Evolutionary conservation across 2,329 filamentous ascomycete species (phyloP).

Genomic region (Exophiala sp.): DNA sequence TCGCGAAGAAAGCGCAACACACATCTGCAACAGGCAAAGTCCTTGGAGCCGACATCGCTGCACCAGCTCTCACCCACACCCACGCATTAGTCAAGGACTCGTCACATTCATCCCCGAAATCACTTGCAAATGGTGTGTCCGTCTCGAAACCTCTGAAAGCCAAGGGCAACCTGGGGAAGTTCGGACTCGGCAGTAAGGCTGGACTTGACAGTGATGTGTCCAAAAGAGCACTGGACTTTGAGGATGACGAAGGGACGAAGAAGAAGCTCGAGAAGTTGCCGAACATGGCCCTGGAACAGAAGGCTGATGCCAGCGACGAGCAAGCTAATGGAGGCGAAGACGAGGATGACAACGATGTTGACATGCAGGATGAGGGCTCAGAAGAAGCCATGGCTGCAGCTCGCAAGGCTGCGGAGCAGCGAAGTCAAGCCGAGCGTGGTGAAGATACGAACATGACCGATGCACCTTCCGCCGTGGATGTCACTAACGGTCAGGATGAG

Average conservation of each 20-base stretch:
- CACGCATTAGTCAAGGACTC: slow-evolving; percentile 40
- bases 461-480: slow-evolving; percentile 37
- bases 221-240: slow-evolving; percentile 77
- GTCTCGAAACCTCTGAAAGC: slow-evolving; percentile 53
- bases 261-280: slow-evolving; percentile 91
- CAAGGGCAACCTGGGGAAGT: slow-evolving; percentile 73
- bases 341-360: slow-evolving; percentile 70
- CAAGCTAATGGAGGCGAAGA: slow-evolving; percentile 55
- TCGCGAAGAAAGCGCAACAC: slow-evolving; percentile 71
- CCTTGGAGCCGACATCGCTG: slow-evolving; percentile 54
- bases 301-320: slow-evolving; percentile 55
- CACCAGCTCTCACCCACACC: slow-evolving; percentile 44
- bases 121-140: slow-evolving; percentile 35
- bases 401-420: slow-evolving; percentile 78
- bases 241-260: slow-evolving; percentile 80
- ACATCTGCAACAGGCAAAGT: slow-evolving; percentile 47
- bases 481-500: slow-evolving; percentile 43
- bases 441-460: slow-evolving; percentile 36
- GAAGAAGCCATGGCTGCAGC: slow-evolving; percentile 85
- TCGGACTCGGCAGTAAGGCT: slow-evolving; percentile 71
- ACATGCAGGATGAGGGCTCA: slow-evolving; percentile 71
- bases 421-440: slow-evolving; percentile 44
- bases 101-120: slow-evolving; percentile 39
- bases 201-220: slow-evolving; percentile 64
- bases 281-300: slow-evolving; percentile 57